Evolutionary conservation across 495 filamentous ascomycete genomes (phyloP), one percentile per base, ranked within the genome.

Genomic region (Aspergillus sclerotiicarbonarius): DNA sequence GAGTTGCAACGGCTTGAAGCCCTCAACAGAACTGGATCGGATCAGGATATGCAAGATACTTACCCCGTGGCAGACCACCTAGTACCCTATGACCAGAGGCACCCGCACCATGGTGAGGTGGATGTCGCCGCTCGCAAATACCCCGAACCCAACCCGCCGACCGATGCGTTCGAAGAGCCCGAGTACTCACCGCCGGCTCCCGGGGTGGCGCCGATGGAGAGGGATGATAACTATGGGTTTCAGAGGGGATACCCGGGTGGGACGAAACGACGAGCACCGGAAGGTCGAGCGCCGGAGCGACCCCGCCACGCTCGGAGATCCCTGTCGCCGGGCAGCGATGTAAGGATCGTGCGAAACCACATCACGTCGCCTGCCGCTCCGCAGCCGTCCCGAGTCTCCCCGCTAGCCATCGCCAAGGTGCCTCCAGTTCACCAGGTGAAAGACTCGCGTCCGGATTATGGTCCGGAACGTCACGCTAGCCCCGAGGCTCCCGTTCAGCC

Each of bases 311-410:
- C 56, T 31, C 70, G 65, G 37, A 58, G 60, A 48, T 67, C 66
- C 21, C 31, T 64, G 1, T 68, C 72, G 10, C 68, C 68, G 21
- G 51, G 64, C 18, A 63, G 62, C 44, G 73, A 74, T 47, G 74
- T 81, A 33, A 78, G 72, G 48, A 71, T 87, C 35, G 70, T 85
- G 54, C 76, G 76, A 57, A 87, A 85, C 62, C 81, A 85, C 62
- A 85, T 87, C 51, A 81, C 76, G 12, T 89, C 88, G 16, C 90
- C 91, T 25, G 75, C 88, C 61, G 91, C 91, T 47, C 91, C 91
- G 37, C 89, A 90, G 57, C 91, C 91, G 31, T 86, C 87, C 32
- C 84, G 89, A 61, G 87, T 94, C 19, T 92, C 91, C 18, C 90
- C 89, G 8, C 69, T 94, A 47, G 86, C 88, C 20, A 79, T 80